A percentile compares a stretch with the other conserved stretches of the same genome.
phyloP scores from a whole-genome alignment of 371 early-diverging fungal species.

The Caulochytrium protostelioides region DNA sequence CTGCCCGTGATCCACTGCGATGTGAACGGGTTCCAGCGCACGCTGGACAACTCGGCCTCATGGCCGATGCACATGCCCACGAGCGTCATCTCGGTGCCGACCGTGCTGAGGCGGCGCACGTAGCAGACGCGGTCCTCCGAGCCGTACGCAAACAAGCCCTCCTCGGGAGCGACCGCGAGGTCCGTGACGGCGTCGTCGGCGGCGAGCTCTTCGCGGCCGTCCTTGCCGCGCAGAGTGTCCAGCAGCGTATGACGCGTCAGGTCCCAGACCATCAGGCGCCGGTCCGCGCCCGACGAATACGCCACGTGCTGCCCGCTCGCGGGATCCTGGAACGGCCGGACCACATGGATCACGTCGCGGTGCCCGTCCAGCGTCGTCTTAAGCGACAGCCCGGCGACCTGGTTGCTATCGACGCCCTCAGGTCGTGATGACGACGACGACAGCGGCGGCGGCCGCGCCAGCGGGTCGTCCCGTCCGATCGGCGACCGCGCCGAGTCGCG shows the following conservation, averaged over 20 bases:
- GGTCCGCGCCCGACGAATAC: constrained; percentile 28
- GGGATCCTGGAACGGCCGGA: too few species aligned
- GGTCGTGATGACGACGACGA: too few species aligned
- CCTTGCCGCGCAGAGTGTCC: constrained; percentile 15
- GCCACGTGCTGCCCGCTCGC: too few species aligned
- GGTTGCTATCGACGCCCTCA: too few species aligned
- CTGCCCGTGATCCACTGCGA: too few species aligned
- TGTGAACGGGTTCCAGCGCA: not conserved
- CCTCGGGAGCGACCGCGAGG: not conserved
- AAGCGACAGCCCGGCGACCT: constrained; percentile 25
- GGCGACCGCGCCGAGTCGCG: too few species aligned
- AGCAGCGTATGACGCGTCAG: constrained; percentile 7
- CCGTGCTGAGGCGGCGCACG: constrained; percentile 17
- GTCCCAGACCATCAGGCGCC: constrained; percentile 22
- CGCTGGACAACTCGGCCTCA: constrained; percentile 19
- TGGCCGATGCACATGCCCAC: constrained; percentile 23
- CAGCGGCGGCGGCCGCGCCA: too few species aligned
- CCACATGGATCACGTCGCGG: too few species aligned
- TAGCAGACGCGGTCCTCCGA: too few species aligned
- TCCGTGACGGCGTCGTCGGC: constrained; percentile 26
- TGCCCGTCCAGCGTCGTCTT: constrained; percentile 19
- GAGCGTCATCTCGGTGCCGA: constrained; percentile 20
- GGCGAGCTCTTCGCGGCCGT: constrained; percentile 13
- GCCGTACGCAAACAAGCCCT: too few species aligned
- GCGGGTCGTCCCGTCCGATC: too few species aligned